Base-by-base conservation (phyloP, 805 yeast genomes). In the Candida nemodendra region DNA sequence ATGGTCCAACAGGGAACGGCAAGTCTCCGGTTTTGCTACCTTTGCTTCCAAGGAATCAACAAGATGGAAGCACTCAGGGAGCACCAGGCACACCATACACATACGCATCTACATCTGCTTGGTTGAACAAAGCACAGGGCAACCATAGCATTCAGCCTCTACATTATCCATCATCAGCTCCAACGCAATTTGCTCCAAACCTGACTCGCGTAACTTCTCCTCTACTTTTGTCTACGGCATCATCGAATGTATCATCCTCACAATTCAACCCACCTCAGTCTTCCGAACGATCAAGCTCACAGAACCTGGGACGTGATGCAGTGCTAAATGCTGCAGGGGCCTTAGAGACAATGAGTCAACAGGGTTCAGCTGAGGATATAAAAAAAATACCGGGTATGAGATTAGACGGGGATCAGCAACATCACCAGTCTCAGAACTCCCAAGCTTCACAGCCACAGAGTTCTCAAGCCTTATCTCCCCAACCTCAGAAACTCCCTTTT, bases 181-280 rank as follows among this genome's bases (percentile, higher is more conserved):
- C 87, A 12, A 74, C 84, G 2, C 84, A 79, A 51, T 81, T 78
- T 67, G 84, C 83, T 21, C 78, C 83, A 0, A 80, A 80, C 29
- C 59, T 81, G 35, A 74, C 76, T 43, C 59, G 79, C 24, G 79
- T 81, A 40, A 80, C 86, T 0, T 78, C 84, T 12, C 87, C 87
- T 0, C 62, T 81, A 35, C 59, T 81, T 42, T 64, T 81, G 30
- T 73, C 81, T 6, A 75, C 80, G 12, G 48, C 77, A 17, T 50
- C 75, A 31, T 38, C 69, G 36, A 36, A 66, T 33, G 47, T 52
- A 44, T 33, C 48, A 9, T 37, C 60, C 16, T 48, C 59, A 4
- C 57, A 58, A 32, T 27, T 67, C 65, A 41, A 59, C 61, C 54
- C 73, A 61, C 53, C 72, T 49, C 61, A 65, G 53, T 51, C 66